These are phyloP conservation scores for Trichophyton schoenleinii DNA, from an alignment of 2,329 filamentous ascomycete genomes.

Conservation along the genomic window DNA sequence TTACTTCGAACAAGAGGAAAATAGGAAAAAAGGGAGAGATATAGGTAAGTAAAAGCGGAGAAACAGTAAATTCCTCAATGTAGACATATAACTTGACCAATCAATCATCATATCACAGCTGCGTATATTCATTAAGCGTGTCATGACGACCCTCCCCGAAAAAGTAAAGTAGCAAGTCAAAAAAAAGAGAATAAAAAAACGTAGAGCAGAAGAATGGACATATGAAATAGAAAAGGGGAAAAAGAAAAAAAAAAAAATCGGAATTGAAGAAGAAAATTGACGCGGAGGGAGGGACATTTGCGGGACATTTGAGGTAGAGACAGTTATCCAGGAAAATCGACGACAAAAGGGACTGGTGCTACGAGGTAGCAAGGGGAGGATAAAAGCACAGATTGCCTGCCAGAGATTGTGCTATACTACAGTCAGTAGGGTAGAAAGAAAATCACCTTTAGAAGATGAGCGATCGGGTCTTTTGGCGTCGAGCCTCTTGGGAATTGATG, in stretches of 20 bases:
- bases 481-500: constrained; percentile 21
- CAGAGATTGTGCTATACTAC: constrained; percentile 1
- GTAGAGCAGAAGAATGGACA: background rate
- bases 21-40: background rate
- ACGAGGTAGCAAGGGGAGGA: background rate
- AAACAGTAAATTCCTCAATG: background rate
- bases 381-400: background rate
- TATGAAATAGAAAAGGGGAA: background rate
- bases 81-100: background rate
- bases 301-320: too few species aligned
- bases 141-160: background rate
- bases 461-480: constrained; percentile 31
- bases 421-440: constrained; percentile 6
- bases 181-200: background rate
- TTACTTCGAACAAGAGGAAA: background rate
- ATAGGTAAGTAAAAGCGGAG: background rate
- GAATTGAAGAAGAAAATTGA: background rate
- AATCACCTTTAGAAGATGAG: constrained; percentile 25
- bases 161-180: background rate
- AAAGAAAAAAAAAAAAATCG: background rate
- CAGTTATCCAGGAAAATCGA: background rate
- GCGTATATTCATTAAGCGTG: constrained; percentile 2
- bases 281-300: background rate
- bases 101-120: background rate
- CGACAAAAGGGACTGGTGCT: background rate